These are phyloP conservation scores for Wickerhamomyces queroliae DNA, from an alignment of 805 yeast genomes.

Conservation along the genomic window DNA sequence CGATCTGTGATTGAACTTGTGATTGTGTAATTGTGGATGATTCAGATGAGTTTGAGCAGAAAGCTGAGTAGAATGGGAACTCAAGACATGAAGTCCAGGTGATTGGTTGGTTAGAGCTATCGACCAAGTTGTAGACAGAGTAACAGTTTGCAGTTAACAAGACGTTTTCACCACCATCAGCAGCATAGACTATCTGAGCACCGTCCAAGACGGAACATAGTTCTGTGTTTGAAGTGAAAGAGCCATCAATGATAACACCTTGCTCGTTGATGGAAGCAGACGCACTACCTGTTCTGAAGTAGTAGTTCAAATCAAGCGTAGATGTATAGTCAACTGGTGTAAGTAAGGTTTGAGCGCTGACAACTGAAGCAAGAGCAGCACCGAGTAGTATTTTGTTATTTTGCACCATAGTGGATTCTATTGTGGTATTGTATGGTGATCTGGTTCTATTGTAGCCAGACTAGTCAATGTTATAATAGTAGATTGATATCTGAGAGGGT, in stretches of 20 bases:
- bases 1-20: neutral
- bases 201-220: conserved; percentile 11
- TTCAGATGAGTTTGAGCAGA: conserved; percentile 7
- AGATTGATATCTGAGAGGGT: neutral
- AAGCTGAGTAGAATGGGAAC: conserved; percentile 17
- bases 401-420: neutral
- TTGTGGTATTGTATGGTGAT: neutral
- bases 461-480: too few relatives aligned
- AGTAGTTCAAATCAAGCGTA: conserved; percentile 14
- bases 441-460: too few relatives aligned
- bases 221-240: conserved; percentile 7
- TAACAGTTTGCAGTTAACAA: conserved; percentile 20
- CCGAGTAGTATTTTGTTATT: conserved; percentile 1
- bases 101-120: conserved; percentile 6
- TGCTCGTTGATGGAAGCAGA: conserved; percentile 4
- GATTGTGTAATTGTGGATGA: conserved; percentile 1
- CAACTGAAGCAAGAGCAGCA: conserved; percentile 15
- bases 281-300: conserved; percentile 15
- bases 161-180: conserved; percentile 8
- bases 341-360: conserved; percentile 14
- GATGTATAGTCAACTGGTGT: conserved; percentile 12
- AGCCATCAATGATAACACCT: conserved; percentile 14
- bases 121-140: conserved; percentile 17
- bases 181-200: conserved; percentile 17
- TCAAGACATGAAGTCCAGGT: conserved; percentile 20